Base-by-base conservation (phyloP, 331 rosid genomes). In the Stylosanthes scabra region DNA sequence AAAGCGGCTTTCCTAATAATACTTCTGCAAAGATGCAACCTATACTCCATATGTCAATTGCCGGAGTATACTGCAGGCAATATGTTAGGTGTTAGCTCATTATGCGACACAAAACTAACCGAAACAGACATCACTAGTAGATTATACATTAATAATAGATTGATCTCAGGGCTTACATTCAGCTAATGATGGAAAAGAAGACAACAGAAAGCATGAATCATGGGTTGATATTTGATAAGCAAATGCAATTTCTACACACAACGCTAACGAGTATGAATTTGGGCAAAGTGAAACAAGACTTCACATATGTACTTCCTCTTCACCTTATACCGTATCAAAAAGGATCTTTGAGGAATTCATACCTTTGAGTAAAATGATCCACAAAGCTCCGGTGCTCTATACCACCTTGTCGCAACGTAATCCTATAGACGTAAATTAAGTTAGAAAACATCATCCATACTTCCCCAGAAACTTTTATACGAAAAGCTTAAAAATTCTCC, bases 361-460 rank as follows among this genome's bases (percentile, higher is more conserved):
- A 93, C 98, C 96, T 87, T 91, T 7, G 98, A 91, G 91, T 86
- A 93, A 88, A 93, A 93, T 6, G 98, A 93, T 63, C 98, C 97
- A 44, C 98, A 91, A 49, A 93, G 97, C 83, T 93, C 98, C 8
- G 98, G 98, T 77, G 98, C 98, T 82, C 97, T 86, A 84, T 93
- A 93, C 98, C 98, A 93, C 83, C 98, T 89, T 25, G 98, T 93
- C 68, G 98, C 97, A 80, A 93, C 98, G 79, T 93, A 93, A 81
- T 93, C 97, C 97, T 93, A 84, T 72, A 77, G 51, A 59, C 62
- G 71, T 11, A 56, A 52, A 66, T 63, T 8, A 56, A 54, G 45
- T 56, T 16, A 66, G 57, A 44, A 80, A 68, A 51, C 25, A 73
- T 90, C 51, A 80, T 73, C 40, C 13, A 70, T 6, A 59, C 7